A percentile compares a stretch with the other conserved stretches of the same genome.
phyloP scores from a whole-genome alignment of 2,329 filamentous ascomycete species.

The Corniculantispora saksenae region DNA sequence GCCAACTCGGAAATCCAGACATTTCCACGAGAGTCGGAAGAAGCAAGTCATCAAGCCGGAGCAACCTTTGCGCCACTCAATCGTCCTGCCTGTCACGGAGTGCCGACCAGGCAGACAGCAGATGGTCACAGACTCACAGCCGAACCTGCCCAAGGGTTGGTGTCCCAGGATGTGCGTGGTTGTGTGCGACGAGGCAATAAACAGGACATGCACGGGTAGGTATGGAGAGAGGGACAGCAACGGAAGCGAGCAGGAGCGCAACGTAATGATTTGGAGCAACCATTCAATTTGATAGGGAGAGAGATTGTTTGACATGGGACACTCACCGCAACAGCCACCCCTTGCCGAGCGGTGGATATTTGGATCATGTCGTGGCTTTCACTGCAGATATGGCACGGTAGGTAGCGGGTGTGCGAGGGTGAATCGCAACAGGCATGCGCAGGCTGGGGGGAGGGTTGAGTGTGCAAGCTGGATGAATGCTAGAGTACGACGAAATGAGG shows the following conservation, averaged over 20 bases:
- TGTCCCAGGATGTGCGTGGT: not conserved
- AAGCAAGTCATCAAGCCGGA: not conserved
- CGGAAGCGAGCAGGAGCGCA: not conserved
- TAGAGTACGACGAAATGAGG: too few species aligned
- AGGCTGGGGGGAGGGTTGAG: too few species aligned
- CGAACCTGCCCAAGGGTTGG: too few species aligned
- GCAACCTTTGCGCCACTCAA: not conserved
- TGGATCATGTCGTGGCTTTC: constrained; percentile 10
- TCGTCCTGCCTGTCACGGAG: too few species aligned
- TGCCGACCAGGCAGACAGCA: not conserved
- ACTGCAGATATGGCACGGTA: not conserved
- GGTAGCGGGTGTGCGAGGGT: not conserved
- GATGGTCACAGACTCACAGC: too few species aligned
- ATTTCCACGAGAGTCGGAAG: not conserved
- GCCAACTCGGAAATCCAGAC: not conserved
- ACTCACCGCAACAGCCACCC: not conserved
- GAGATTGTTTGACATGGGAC: not conserved
- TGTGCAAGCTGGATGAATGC: too few species aligned
- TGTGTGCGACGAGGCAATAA: not conserved
- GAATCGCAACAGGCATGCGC: not conserved
- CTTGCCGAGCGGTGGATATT: constrained; percentile 11
- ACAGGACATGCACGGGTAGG: not conserved
- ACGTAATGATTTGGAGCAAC: not conserved
- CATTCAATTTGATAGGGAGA: not conserved
- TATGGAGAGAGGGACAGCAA: not conserved